phyloP scores from a whole-genome alignment of 2,329 filamentous ascomycete species.

The Lachnellula occidentalis region DNA sequence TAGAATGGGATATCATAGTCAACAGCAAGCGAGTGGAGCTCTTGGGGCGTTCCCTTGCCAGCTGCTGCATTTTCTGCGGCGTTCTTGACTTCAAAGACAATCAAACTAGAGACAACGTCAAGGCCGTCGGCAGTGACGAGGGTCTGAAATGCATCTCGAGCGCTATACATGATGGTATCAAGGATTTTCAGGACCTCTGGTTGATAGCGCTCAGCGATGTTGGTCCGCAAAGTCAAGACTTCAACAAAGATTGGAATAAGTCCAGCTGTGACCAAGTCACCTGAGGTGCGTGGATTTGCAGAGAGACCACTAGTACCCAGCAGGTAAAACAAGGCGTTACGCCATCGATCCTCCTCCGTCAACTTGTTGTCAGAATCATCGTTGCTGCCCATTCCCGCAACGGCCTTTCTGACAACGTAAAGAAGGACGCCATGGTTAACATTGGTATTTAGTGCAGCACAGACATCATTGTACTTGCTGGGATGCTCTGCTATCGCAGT shows the following conservation, averaged over 20 bases:
- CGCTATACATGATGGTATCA: conserved; percentile 79
- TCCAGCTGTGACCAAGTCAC: conserved; percentile 82
- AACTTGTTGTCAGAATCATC: conserved; percentile 52
- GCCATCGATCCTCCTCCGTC: conserved; percentile 78
- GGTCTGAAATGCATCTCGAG: conserved; percentile 76
- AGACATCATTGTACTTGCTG: conserved; percentile 74
- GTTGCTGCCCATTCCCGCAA: conserved; percentile 68
- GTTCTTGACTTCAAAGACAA: conserved; percentile 69
- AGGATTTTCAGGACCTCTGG: conserved; percentile 81
- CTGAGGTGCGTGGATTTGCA: conserved; percentile 66
- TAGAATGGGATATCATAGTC: conserved; percentile 94
- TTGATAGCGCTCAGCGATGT: conserved; percentile 76
- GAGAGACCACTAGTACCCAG: conserved; percentile 65
- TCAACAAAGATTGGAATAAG: conserved; percentile 88
- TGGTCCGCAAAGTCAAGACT: conserved; percentile 75
- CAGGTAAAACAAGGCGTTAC: conserved; percentile 82
- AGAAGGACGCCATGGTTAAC: conserved; percentile 95
- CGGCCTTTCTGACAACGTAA: conserved; percentile 85
- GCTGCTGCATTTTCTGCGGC: conserved; percentile 61
- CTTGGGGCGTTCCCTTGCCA: conserved; percentile 65
- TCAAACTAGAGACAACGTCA: conserved; percentile 82
- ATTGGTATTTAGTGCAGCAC: conserved; percentile 86
- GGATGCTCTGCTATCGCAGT: conserved; percentile 81
- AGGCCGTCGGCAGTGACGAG: conserved; percentile 80
- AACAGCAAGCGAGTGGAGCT: conserved; percentile 73